Conservation (phyloP, 108 stramenopile genomes). For the Nitzschia putrida region DNA sequence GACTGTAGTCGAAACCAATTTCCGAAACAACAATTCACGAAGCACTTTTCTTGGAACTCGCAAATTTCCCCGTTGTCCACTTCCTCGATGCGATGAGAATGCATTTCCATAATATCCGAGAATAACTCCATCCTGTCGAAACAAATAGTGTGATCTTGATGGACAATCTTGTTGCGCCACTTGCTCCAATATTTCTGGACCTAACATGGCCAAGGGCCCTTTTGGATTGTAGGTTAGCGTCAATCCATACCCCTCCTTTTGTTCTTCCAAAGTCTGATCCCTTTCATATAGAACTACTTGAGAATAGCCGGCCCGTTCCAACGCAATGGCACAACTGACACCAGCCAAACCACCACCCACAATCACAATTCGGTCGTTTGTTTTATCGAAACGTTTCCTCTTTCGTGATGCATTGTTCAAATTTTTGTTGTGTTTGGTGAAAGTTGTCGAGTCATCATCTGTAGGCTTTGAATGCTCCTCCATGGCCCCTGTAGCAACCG, state of each 20-base stretch:
- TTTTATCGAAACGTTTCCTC: slow-evolving; percentile 24
- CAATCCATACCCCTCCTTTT: slow-evolving; percentile 83
- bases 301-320: slow-evolving; percentile 50
- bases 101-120: slow-evolving; percentile 87
- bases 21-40: slow-evolving; percentile 54
- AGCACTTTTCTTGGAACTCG: slow-evolving; percentile 72
- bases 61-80: slow-evolving; percentile 84
- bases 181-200: slow-evolving; percentile 55
- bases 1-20: slow-evolving; percentile 41
- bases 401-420: neutral
- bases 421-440: no score
- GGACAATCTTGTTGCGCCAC: slow-evolving; percentile 77
- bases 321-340: slow-evolving; percentile 54
- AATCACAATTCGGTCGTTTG: slow-evolving; percentile 53
- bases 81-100: slow-evolving; percentile 49
- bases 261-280: slow-evolving; percentile 43
- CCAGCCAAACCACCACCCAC: slow-evolving; percentile 73
- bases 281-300: slow-evolving; percentile 69
- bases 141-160: slow-evolving; percentile 78
- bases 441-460: neutral
- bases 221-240: slow-evolving; percentile 81
- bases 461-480: neutral
- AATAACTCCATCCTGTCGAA: slow-evolving; percentile 27
- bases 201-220: slow-evolving; percentile 68
- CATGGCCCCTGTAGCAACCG: neutral